Evolutionary conservation across 2,329 filamentous ascomycete species (phyloP).

Genomic region (Colletotrichum ledebouriae): DNA sequence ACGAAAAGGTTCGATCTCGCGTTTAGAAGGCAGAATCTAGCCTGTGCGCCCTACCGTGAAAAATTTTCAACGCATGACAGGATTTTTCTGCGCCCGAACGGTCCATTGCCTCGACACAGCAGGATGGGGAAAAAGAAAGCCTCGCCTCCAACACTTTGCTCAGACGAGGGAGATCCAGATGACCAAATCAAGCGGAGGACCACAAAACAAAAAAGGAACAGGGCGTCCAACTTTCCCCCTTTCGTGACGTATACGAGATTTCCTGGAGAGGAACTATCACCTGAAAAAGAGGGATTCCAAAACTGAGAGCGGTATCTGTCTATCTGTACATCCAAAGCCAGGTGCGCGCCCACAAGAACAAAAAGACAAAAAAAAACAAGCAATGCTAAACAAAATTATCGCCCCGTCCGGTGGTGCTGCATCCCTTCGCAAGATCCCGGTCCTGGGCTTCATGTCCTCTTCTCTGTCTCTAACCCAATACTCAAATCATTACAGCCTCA

Average conservation of each 20-base stretch:
- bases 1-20: constrained; percentile 7
- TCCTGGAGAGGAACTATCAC: background rate
- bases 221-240: background rate
- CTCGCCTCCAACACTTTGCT: constrained; percentile 4
- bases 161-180: constrained; percentile 17
- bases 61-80: constrained; percentile 13
- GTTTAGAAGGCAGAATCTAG: constrained; percentile 8
- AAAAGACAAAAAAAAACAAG: constrained; percentile 1
- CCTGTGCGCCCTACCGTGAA: background rate
- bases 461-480: background rate
- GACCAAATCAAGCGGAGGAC: constrained; percentile 3
- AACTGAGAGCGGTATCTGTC: constrained; percentile 36
- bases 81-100: constrained; percentile 3
- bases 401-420: constrained; percentile 20
- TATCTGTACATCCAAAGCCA: constrained; percentile 25
- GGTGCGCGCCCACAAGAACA: constrained; percentile 2
- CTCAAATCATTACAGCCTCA: constrained; percentile 14
- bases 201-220: constrained; percentile 26
- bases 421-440: constrained; percentile 38
- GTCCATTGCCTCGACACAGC: constrained; percentile 22
- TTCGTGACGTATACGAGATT: background rate
- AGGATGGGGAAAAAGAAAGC: constrained; percentile 34
- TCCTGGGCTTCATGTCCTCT: background rate
- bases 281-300: constrained; percentile 8
- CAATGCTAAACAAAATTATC: constrained; percentile 8